Base-by-base conservation (phyloP, 192 early-diverging fungal genomes). In the Jimgerdemannia flammicorona region DNA sequence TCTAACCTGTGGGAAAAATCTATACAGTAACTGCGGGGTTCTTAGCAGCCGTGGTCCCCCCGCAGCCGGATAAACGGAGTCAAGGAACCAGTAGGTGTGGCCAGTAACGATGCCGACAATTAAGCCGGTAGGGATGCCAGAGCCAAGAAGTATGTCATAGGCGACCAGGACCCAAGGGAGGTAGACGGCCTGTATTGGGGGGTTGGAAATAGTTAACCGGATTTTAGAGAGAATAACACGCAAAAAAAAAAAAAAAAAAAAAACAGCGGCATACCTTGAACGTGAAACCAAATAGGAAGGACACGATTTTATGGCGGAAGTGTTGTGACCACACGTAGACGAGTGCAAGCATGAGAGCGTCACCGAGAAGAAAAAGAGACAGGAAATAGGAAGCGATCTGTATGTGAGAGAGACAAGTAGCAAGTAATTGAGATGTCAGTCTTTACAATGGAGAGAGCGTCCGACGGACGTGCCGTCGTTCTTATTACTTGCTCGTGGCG, bases 321-420 rank as follows among this genome's bases (percentile, higher is more conserved):
- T 89, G 79, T 81, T 87, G 80, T n/a, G 91, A 83, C 95, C 95
- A 96, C 64, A 95, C 79, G 64, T 93, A 95, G n/a, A 89, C 74
- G 42, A 95, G 72, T 4, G 90, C 77, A 79, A 95, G 75, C 67
- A 89, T 66, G 18, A 96, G 76, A 4, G 82, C 83, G 17, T 88
- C 82, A 67, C 78, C 79, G 14, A 93, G 74, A 4, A 84, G 65
- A n/a, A 72, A 4, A 17, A 82, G 3, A 11, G 59, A 70, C 29
- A 83, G 43, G 40, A 76, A 72, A 29, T 65, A 64, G 29, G 73
- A 74, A 3, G 69, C 74, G 3, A 70, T 71, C 49, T 59, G 49
- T 59, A 29, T 29, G 29, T 29, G 29, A 29, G 74, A 29, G 74
- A 69, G 41, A 0, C n/a, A 4, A 70, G 59, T 19, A 64, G 19